Evolutionary conservation across 495 filamentous ascomycete species (phyloP).

Genomic region (Paragyromitra xinjiangensis): DNA sequence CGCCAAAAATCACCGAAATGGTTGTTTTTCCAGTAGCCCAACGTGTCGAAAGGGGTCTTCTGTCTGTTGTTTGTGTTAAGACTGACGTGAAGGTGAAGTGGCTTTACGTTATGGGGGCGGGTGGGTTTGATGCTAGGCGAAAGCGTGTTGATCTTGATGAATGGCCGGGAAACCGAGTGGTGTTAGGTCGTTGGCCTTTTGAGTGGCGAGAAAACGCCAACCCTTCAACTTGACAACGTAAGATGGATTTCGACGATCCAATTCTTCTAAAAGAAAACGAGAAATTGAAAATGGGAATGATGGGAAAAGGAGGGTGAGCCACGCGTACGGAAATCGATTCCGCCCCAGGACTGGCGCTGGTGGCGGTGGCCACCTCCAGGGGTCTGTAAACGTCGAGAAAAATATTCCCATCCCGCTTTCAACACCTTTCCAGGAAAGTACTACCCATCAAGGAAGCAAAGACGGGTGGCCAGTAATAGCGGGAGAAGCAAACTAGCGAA

Average conservation of each 20-base stretch:
- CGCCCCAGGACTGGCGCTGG: conserved; percentile 21
- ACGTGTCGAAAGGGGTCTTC: conserved; percentile 20
- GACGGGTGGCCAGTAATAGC: background rate
- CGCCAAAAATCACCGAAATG: background rate
- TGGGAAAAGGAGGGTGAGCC: conserved; percentile 19
- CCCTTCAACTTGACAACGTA: background rate
- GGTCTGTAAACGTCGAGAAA: conserved; percentile 19
- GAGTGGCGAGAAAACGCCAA: conserved; percentile 29
- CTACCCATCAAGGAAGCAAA: background rate
- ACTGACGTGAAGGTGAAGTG: background rate
- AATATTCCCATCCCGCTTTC: conserved; percentile 7
- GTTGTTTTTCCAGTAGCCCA: background rate
- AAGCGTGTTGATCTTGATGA: background rate
- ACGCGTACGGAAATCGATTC: conserved; percentile 38
- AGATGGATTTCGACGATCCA: background rate
- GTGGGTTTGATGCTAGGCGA: background rate
- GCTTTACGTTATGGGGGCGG: background rate
- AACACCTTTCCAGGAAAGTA: background rate
- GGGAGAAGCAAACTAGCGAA: background rate
- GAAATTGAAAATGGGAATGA: conserved; percentile 7
- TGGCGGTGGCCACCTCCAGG: conserved; percentile 45
- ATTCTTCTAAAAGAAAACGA: conserved; percentile 2
- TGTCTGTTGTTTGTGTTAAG: background rate
- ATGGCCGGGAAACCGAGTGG: conserved; percentile 1
- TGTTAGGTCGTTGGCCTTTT: background rate